Percentiles rank a stretch among this genome's conserved stretches.
phyloP scores from a whole-genome alignment of 1,284 basidiomycete genomes.

The Takashimella koratensis region DNA sequence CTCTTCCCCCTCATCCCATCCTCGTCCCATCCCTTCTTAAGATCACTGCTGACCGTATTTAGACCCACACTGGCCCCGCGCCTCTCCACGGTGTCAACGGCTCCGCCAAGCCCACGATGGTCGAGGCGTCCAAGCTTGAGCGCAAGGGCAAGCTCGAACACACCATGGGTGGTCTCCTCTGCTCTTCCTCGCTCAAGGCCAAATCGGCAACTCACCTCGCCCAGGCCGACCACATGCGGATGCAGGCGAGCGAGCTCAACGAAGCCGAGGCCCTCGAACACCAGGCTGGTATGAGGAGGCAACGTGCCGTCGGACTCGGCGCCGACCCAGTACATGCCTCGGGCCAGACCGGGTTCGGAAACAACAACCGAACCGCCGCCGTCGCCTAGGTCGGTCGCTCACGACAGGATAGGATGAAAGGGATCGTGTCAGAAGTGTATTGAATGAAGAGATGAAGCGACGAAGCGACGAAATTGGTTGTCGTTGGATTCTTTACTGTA shows the following conservation, averaged over 20 bases:
- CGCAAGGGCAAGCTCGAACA: conserved; percentile 16
- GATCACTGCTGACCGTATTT: too few relatives aligned
- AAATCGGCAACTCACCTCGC: conserved; percentile 16
- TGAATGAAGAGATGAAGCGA: too few relatives aligned
- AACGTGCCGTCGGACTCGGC: conserved; percentile 20
- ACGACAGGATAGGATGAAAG: neutral
- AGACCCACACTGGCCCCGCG: conserved; percentile 17
- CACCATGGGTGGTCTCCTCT: conserved; percentile 13
- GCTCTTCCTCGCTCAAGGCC: conserved; percentile 14
- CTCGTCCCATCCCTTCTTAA: too few relatives aligned
- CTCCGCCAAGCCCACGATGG: conserved; percentile 5
- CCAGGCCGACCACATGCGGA: conserved; percentile 17
- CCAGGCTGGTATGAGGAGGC: conserved; percentile 19
- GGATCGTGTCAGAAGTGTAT: too few relatives aligned
- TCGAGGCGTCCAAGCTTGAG: conserved; percentile 14
- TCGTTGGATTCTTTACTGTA: too few relatives aligned
- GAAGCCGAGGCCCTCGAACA: conserved; percentile 19
- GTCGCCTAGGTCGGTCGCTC: neutral
- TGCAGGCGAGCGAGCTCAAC: conserved; percentile 19
- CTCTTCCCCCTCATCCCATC: too few relatives aligned
- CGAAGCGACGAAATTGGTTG: too few relatives aligned
- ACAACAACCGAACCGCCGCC: neutral
- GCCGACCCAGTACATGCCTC: conserved; percentile 18
- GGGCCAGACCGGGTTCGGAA: conserved; percentile 11
- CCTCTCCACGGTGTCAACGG: conserved; percentile 9